phyloP scores from a whole-genome alignment of 352 stramenopile species.

The Phytophthora tentaculata region DNA sequence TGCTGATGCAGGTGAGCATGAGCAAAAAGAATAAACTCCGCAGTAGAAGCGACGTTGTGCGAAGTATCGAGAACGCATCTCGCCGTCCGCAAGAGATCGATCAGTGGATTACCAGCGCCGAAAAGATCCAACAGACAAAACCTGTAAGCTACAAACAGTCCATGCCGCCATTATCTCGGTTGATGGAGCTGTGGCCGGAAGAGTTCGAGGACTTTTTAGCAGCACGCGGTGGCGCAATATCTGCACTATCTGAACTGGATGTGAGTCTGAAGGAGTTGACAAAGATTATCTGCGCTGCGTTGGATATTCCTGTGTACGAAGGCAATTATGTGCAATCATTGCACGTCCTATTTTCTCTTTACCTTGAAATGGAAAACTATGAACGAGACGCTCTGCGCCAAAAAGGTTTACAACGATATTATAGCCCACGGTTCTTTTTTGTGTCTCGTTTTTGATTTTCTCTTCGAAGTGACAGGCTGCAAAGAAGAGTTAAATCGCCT shows the following conservation, averaged over 20 bases:
- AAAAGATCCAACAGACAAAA: constrained; percentile 88
- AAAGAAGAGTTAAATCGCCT: constrained; percentile 1
- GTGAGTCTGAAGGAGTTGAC: constrained; percentile 87
- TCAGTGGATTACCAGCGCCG: constrained; percentile 92
- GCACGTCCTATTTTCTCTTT: constrained; percentile 93
- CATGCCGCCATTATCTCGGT: constrained; percentile 85
- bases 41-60: constrained; percentile 64
- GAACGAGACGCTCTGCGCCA: constrained; percentile 48
- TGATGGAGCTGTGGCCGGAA: constrained; percentile 93
- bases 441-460: constrained; percentile 16
- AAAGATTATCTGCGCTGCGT: constrained; percentile 84
- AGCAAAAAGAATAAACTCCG: constrained; percentile 42
- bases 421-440: constrained; percentile 23
- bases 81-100: constrained; percentile 90
- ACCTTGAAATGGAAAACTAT: constrained; percentile 73
- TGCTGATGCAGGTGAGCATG: constrained; percentile 89
- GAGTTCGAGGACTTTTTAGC: constrained; percentile 80
- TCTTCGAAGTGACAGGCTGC: constrained; percentile 6
- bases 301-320: constrained; percentile 93
- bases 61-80: constrained; percentile 89
- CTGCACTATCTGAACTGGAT: constrained; percentile 68
- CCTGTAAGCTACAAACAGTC: constrained; percentile 88
- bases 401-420: constrained; percentile 34
- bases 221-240: constrained; percentile 22
- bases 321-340: constrained; percentile 86